Base-by-base conservation (phyloP, 495 filamentous ascomycete genomes). In the Lasiosphaeriaceae sp. region DNA sequence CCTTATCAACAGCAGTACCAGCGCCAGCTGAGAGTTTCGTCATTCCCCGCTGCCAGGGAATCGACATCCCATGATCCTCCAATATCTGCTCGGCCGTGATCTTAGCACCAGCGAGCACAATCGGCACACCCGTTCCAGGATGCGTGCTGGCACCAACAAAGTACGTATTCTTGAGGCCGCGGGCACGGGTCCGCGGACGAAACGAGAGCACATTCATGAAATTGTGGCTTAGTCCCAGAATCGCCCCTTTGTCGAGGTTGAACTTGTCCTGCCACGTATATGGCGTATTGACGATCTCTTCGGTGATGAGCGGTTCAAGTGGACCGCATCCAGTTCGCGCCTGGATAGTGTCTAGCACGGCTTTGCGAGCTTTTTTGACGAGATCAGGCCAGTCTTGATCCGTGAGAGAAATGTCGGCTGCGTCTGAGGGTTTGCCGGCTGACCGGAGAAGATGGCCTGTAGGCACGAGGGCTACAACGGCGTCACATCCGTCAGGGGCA, bases 181-280 rank as follows among this genome's bases (percentile, higher is more conserved):
- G 53, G 39, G 84, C 82, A 55, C 73, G 73, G 5, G 81, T 87
- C 47, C 72, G 70, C 0, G 86, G 86, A 2, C 86, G 70, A 71
- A 89, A 90, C 20, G 72, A 70, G 2, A 89, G 66, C 21, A 90
- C 86, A 63, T 90, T 90, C 65, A 87, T 85, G 72, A 90, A 90
- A 24, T 71, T 75, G 71, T 90, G 86, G 19, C 75, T 78, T 21
- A 90, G 69, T 0, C 86, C 86, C 0, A 90, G 72, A 57, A 89
- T 90, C 9, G 84, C 83, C 7, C 86, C 86, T 52, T 80, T 79
- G 71, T 87, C 83, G 48, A 90, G 81, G 66, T 90, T 90, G 72
- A 88, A 89, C 43, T 72, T 76, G 19, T 68, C 50, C 54, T 81
- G 74, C 86, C 86, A 90, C 17, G 75, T 78, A 6, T 57, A 52